Conservation (phyloP, 2,329 filamentous ascomycete species). For the Fusarium sp. region DNA sequence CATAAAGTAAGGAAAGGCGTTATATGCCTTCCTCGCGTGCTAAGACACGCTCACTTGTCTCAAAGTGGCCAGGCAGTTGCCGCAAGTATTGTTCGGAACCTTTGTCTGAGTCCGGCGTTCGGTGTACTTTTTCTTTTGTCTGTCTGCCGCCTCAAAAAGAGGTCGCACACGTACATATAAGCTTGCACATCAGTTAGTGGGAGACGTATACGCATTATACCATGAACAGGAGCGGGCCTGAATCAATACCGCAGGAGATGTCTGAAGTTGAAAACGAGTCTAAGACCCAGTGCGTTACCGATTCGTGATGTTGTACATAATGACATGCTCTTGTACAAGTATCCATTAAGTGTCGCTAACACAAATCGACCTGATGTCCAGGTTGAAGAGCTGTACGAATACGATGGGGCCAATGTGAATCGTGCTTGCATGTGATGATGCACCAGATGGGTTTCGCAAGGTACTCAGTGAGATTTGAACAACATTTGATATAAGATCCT, state of each 20-base stretch:
- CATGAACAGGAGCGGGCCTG: conserved; percentile 29
- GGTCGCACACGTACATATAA: conserved; percentile 20
- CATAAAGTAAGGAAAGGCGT: conserved; percentile 2
- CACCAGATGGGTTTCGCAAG: not conserved
- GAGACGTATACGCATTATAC: conserved; percentile 32
- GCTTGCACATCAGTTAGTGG: conserved; percentile 22
- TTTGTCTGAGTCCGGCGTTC: conserved; percentile 37
- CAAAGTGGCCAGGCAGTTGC: conserved; percentile 19
- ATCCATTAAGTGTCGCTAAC: not conserved
- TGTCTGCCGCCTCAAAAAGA: conserved; percentile 20
- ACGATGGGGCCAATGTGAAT: conserved; percentile 1
- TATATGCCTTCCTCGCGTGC: conserved; percentile 1
- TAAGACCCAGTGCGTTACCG: not conserved
- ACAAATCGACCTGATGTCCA: conserved; percentile 1
- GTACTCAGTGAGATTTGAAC: not conserved
- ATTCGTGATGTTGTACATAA: not conserved
- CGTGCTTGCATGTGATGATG: conserved; percentile 19
- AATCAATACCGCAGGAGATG: conserved; percentile 24
- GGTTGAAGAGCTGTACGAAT: conserved; percentile 23
- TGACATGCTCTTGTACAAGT: not conserved
- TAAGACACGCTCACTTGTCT: conserved; percentile 22
- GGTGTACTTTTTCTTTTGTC: conserved; percentile 17
- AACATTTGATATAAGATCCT: not conserved
- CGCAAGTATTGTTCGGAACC: conserved; percentile 22
- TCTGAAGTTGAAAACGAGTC: not conserved